phyloP scores from a whole-genome alignment of 176 grass and related monocot species.

The Saccharum spontaneum region DNA sequence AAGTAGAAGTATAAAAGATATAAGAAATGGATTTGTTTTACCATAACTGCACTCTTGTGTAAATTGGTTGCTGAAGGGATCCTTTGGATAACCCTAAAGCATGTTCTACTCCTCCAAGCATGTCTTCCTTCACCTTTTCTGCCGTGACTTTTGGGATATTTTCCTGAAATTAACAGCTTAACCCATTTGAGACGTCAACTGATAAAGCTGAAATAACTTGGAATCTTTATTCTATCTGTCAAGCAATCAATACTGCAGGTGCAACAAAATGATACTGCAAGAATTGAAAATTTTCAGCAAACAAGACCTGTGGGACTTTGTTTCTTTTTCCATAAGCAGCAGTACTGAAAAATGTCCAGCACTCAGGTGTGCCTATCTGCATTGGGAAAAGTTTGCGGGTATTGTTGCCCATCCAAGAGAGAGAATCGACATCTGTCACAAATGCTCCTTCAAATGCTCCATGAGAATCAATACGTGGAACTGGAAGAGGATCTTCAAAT shows the following conservation, averaged over 20 bases:
- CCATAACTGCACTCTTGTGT: conserved; percentile 90
- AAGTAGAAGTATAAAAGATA: not conserved
- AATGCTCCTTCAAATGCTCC: conserved; percentile 83
- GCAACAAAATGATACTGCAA: not conserved
- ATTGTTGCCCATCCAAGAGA: conserved; percentile 98
- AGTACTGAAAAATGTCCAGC: conserved; percentile 97
- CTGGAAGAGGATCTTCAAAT: conserved; percentile 79
- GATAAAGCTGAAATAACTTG: conserved; percentile 10
- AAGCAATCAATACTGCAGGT: not conserved
- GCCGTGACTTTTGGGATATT: conserved; percentile 79
- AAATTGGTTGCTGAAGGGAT: conserved; percentile 78
- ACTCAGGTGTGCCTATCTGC: conserved; percentile 51
- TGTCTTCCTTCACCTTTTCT: conserved; percentile 87
- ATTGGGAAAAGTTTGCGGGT: conserved; percentile 67
- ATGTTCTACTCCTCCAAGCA: conserved; percentile 80
- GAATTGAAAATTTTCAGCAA: conserved; percentile 27
- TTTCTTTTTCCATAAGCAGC: conserved; percentile 73
- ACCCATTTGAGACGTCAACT: conserved; percentile 8
- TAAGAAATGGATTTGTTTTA: conserved; percentile 29
- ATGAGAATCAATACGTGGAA: conserved; percentile 37
- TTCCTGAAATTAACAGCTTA: conserved; percentile 53
- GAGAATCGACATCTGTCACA: conserved; percentile 75
- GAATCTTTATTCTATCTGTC: not conserved
- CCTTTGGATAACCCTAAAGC: conserved; percentile 75
- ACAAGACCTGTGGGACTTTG: conserved; percentile 92